Evolutionary conservation across 805 yeast species (phyloP).

Genomic region (Lipomyces lipofer): DNA sequence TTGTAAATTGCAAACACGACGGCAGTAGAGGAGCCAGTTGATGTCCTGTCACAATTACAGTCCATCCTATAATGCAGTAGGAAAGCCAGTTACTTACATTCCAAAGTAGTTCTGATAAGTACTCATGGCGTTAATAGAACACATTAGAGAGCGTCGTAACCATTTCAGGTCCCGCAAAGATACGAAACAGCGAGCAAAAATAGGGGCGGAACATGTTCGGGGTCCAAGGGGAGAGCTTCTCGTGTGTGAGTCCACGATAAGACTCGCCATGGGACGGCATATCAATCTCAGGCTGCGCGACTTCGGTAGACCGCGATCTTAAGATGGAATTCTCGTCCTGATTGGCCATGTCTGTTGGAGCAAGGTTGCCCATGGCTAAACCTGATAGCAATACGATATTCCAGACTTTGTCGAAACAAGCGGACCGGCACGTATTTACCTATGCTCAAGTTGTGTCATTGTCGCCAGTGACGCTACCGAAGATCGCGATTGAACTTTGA

Average conservation of each 20-base stretch:
- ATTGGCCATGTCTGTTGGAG: no score
- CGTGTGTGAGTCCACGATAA: background rate
- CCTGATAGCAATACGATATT: no score
- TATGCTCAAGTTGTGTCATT: no score
- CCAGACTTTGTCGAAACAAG: no score
- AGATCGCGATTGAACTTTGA: no score
- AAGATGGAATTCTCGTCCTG: no score
- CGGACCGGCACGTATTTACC: no score
- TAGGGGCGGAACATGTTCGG: conserved; percentile 11
- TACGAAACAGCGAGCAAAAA: conserved; percentile 6
- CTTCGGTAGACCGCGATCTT: no score
- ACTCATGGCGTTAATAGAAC: conserved; percentile 18
- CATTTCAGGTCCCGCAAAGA: conserved; percentile 16
- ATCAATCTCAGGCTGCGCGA: no score
- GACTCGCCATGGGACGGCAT: no score
- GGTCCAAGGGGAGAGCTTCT: conserved; percentile 20
- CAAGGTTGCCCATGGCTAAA: no score
- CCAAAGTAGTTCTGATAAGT: conserved; percentile 12
- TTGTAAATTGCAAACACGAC: conserved; percentile 42
- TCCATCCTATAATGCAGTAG: background rate
- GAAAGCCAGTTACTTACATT: conserved; percentile 2
- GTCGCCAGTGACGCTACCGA: no score
- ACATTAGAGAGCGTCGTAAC: conserved; percentile 21
- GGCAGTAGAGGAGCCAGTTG: background rate
- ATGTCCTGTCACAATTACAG: background rate